These are phyloP conservation scores for Parmelia sp. DNA, from an alignment of 495 filamentous ascomycete species.

Conservation along the genomic window DNA sequence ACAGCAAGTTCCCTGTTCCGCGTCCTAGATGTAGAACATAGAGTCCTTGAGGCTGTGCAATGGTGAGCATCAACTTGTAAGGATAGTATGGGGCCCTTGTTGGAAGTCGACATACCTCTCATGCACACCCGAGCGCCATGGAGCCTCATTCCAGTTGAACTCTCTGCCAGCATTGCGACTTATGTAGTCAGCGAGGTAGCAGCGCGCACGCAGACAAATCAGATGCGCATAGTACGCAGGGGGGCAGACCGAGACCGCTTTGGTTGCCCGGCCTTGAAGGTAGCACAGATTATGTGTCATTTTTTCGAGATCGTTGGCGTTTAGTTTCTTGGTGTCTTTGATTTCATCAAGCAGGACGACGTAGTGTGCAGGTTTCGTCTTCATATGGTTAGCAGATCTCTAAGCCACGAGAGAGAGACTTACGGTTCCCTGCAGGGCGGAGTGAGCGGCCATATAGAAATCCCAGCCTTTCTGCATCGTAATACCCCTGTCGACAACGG, in stretches of 20 bases:
- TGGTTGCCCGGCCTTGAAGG: conserved; percentile 69
- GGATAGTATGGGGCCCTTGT: neutral
- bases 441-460: neutral
- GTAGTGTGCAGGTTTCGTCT: neutral
- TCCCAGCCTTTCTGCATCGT: neutral
- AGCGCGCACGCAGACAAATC: conserved; percentile 57
- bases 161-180: neutral
- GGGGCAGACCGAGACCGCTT: conserved; percentile 63
- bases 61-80: neutral
- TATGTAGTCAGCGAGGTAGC: conserved; percentile 40
- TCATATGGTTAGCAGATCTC: neutral
- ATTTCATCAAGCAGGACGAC: neutral
- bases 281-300: conserved; percentile 57
- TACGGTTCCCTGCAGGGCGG: neutral
- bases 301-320: neutral
- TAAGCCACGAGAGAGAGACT: neutral
- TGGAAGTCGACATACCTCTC: neutral
- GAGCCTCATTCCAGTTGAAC: neutral
- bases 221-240: conserved; percentile 68
- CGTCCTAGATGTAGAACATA: neutral
- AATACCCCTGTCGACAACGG: neutral
- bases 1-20: neutral
- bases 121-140: neutral
- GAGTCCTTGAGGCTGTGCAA: neutral
- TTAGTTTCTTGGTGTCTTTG: neutral